Evolutionary conservation across 1,284 basidiomycete genomes (phyloP).

Genomic region (Tilletiopsis washingtonensis): DNA sequence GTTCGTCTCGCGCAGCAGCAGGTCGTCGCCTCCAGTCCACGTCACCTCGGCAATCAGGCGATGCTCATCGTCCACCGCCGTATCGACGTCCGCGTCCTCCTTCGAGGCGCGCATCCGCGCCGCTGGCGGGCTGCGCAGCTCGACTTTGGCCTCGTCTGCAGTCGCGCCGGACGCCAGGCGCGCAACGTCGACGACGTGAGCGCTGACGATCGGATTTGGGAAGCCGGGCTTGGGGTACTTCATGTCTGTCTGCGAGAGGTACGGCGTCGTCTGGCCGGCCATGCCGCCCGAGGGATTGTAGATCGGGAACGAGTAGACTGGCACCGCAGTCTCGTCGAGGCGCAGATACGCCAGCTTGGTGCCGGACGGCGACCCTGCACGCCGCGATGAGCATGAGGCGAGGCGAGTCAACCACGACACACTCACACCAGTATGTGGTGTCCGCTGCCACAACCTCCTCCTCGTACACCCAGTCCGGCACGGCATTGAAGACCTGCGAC

Average conservation of each 20-base stretch:
- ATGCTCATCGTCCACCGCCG: constrained; percentile 41
- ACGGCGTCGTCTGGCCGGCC: constrained; percentile 27
- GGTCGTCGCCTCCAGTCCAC: constrained; percentile 70
- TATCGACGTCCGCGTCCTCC: no score
- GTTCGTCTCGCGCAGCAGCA: constrained; percentile 80
- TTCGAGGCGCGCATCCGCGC: no score
- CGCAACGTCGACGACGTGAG: constrained; percentile 56
- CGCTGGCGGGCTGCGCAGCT: constrained; percentile 12
- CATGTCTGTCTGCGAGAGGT: constrained; percentile 26
- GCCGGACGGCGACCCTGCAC: constrained; percentile 56
- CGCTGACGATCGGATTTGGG: constrained; percentile 73
- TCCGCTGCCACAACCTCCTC: constrained; percentile 60
- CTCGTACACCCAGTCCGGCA: constrained; percentile 67
- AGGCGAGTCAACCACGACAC: constrained; percentile 49
- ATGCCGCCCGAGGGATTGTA: constrained; percentile 58
- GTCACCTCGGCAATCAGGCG: constrained; percentile 65
- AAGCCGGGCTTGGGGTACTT: constrained; percentile 66
- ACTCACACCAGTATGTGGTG: constrained; percentile 69
- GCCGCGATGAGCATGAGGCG: neutral
- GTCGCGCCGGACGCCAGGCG: neutral
- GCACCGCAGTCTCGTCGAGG: constrained; percentile 79
- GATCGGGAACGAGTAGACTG: constrained; percentile 75
- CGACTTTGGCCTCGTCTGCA: constrained; percentile 10
- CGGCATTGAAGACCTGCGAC: constrained; percentile 78
- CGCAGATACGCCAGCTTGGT: constrained; percentile 72